Evolutionary conservation across 371 early-diverging fungal genomes (phyloP).

Genomic region (Fennellomyces sp.): DNA sequence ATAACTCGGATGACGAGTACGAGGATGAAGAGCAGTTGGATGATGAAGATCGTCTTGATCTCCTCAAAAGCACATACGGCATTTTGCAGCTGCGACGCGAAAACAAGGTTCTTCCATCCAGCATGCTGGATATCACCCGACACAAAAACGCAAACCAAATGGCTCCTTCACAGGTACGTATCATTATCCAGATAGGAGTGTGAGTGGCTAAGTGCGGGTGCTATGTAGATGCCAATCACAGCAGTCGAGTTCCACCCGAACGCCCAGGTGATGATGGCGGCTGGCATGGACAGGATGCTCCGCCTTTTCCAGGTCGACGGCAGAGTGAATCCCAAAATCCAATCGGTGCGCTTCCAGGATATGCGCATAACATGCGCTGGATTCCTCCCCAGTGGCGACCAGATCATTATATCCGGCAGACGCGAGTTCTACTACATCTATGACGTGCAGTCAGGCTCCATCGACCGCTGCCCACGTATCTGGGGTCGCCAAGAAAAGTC

Average conservation of each 20-base stretch:
- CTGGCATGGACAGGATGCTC: slow-evolving; percentile 84
- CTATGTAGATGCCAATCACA: slow-evolving; percentile 50
- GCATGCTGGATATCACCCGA: slow-evolving; percentile 64
- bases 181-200: no score
- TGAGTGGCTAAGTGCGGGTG: no score
- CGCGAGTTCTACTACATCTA: slow-evolving; percentile 81
- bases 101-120: slow-evolving; percentile 47
- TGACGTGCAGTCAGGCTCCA: slow-evolving; percentile 80
- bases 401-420: slow-evolving; percentile 77
- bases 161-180: slow-evolving; percentile 37
- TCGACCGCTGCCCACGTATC: slow-evolving; percentile 72
- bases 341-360: slow-evolving; percentile 82
- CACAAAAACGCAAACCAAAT: slow-evolving; percentile 78
- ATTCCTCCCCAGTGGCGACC: slow-evolving; percentile 77
- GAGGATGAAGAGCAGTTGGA: slow-evolving; percentile 41
- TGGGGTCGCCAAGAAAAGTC: slow-evolving; percentile 73
- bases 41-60: slow-evolving; percentile 40
- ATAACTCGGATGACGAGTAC: slow-evolving; percentile 17
- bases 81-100: slow-evolving; percentile 44
- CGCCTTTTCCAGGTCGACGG: slow-evolving; percentile 91
- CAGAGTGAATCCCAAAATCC: slow-evolving; percentile 86
- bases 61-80: slow-evolving; percentile 58
- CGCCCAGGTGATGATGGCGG: slow-evolving; percentile 85
- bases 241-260: slow-evolving; percentile 90
- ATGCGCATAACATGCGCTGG: slow-evolving; percentile 74